These are phyloP conservation scores for Aspergillus cejpii DNA, from an alignment of 2,329 filamentous ascomycete genomes.

Conservation along the genomic window DNA sequence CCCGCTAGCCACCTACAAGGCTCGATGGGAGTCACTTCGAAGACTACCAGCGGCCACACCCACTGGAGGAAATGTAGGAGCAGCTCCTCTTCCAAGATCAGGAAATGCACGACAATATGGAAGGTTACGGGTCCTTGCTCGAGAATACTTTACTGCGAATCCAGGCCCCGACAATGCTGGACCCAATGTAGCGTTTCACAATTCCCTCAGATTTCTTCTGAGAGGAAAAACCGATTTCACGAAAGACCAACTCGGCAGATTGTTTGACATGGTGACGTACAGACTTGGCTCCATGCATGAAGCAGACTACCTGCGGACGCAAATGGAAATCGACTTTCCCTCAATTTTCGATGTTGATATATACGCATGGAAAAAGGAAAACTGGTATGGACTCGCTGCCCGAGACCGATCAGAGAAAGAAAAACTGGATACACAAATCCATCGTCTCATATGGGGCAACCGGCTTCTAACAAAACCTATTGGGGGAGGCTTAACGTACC, in stretches of 20 bases:
- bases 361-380: background rate
- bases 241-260: background rate
- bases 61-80: background rate
- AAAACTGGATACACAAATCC: too few species aligned
- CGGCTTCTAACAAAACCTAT: too few species aligned
- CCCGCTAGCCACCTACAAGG: slow-evolving; percentile 11
- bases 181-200: background rate
- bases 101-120: background rate
- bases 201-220: background rate
- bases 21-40: slow-evolving; percentile 10
- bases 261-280: background rate
- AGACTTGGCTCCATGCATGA: background rate
- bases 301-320: background rate
- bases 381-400: background rate
- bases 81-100: background rate
- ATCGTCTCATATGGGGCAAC: too few species aligned
- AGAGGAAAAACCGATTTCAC: background rate
- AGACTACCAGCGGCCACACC: background rate
- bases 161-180: background rate
- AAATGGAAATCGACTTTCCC: background rate
- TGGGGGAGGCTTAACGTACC: background rate
- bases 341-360: background rate
- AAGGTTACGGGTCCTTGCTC: background rate
- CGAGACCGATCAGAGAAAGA: too few species aligned
- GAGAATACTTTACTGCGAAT: background rate